Conservation (phyloP, 176 grass and related monocot genomes). For the Paspalum vaginatum region DNA sequence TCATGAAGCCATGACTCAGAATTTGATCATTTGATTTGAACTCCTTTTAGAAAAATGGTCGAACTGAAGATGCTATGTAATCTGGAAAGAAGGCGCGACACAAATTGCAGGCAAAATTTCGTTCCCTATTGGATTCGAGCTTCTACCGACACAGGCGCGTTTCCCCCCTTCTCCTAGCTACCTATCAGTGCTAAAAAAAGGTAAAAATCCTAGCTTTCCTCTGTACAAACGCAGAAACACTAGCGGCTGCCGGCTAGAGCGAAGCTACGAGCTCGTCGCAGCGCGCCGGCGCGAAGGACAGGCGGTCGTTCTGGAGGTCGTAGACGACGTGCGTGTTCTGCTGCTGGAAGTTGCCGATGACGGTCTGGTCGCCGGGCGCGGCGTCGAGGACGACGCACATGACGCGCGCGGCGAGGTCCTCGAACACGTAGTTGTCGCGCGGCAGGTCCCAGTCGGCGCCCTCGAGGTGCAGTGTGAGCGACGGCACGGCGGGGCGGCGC, state of each 20-base stretch:
- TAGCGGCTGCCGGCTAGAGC: background rate
- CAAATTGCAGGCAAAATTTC: constrained; percentile 1
- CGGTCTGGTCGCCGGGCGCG: constrained; percentile 49
- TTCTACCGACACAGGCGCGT: background rate
- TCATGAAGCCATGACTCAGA: background rate
- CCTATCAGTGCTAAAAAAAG: background rate
- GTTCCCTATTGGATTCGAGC: background rate
- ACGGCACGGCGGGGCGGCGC: constrained; percentile 48
- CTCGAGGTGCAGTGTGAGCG: constrained; percentile 78
- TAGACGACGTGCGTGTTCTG: constrained; percentile 91
- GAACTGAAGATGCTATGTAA: background rate
- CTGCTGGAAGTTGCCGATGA: constrained; percentile 95
- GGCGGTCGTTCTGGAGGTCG: constrained; percentile 56
- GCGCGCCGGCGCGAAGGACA: constrained; percentile 70
- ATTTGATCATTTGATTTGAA: background rate
- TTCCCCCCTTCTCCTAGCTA: background rate
- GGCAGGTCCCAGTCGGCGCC: constrained; percentile 81
- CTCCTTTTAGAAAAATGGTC: background rate
- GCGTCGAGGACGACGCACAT: constrained; percentile 78
- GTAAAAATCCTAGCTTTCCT: background rate
- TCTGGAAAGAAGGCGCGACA: background rate
- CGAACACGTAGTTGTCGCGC: constrained; percentile 62
- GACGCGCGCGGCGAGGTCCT: constrained; percentile 47
- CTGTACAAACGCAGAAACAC: background rate
- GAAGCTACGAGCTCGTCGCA: constrained; percentile 60